Conservation (phyloP, 2,329 filamentous ascomycete species). For the Monosporascus sp. region DNA sequence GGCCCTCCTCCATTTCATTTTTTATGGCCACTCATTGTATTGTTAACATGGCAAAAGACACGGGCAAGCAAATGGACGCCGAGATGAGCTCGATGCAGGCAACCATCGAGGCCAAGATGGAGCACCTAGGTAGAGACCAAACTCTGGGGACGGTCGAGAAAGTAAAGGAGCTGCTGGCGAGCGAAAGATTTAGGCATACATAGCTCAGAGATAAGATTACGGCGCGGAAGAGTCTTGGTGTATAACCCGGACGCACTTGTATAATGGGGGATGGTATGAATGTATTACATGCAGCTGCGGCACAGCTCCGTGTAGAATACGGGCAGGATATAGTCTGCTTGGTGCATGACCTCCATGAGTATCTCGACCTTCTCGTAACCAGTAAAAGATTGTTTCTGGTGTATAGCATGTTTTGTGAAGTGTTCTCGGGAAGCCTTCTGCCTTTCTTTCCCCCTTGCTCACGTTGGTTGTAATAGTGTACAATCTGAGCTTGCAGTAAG, state of each 20-base stretch:
- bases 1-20: too few species aligned
- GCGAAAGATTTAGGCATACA: conserved; percentile 39
- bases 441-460: too few species aligned
- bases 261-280: background rate
- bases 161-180: conserved; percentile 52
- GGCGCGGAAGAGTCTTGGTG: background rate
- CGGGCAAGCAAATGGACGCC: conserved; percentile 45
- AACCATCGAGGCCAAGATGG: conserved; percentile 46
- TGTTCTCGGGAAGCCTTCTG: too few species aligned
- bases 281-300: background rate
- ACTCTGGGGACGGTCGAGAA: conserved; percentile 46
- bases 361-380: too few species aligned
- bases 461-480: too few species aligned
- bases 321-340: too few species aligned
- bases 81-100: conserved; percentile 29
- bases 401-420: too few species aligned
- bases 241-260: background rate
- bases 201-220: conserved; percentile 8
- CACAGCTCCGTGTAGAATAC: too few species aligned
- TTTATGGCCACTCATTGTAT: background rate
- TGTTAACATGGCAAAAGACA: conserved; percentile 32
- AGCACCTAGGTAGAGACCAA: conserved; percentile 49
- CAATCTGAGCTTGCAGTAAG: too few species aligned
- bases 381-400: too few species aligned
- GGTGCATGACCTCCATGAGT: too few species aligned